Percentiles rank a stretch among this genome's conserved stretches.
These are phyloP conservation scores for Arthroderma sp. DNA, from an alignment of 2,329 filamentous ascomycete genomes.

Conservation along the genomic window DNA sequence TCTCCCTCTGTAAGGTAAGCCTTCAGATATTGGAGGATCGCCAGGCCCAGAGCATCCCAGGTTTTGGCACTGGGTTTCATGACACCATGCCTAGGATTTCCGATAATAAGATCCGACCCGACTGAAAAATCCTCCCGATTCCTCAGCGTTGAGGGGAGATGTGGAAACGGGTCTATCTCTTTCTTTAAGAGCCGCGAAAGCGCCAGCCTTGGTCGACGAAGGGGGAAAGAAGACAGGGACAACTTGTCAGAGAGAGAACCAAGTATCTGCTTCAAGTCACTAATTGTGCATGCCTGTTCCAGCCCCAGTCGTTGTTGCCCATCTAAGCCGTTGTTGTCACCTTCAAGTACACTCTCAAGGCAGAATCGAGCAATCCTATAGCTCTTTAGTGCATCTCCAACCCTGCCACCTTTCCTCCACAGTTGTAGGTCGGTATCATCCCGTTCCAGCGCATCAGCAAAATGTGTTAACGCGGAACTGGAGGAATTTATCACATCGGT, in stretches of 20 bases:
- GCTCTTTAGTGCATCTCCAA: slow-evolving; percentile 45
- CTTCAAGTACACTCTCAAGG: slow-evolving; percentile 50
- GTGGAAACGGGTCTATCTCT: slow-evolving; percentile 41
- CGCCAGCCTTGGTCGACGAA: slow-evolving; percentile 38
- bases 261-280: slow-evolving; percentile 39
- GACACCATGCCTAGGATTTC: slow-evolving; percentile 27
- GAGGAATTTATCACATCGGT: slow-evolving; percentile 24
- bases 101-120: slow-evolving; percentile 21
- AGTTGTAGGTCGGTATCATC: slow-evolving; percentile 52
- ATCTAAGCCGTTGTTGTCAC: slow-evolving; percentile 44
- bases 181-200: slow-evolving; percentile 40
- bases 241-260: slow-evolving; percentile 41
- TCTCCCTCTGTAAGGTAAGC: not conserved
- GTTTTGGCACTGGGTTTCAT: slow-evolving; percentile 22
- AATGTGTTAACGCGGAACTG: slow-evolving; percentile 36
- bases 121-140: not conserved
- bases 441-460: slow-evolving; percentile 50
- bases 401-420: slow-evolving; percentile 48
- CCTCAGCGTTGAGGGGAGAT: slow-evolving; percentile 20
- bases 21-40: slow-evolving; percentile 31
- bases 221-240: slow-evolving; percentile 39
- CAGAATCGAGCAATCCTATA: slow-evolving; percentile 48
- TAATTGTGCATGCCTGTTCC: slow-evolving; percentile 41
- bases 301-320: slow-evolving; percentile 45
- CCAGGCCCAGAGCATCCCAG: slow-evolving; percentile 38